These are phyloP conservation scores for Pestalotiopsis sp. DNA, from an alignment of 2,329 filamentous ascomycete species.

Conservation along the genomic window DNA sequence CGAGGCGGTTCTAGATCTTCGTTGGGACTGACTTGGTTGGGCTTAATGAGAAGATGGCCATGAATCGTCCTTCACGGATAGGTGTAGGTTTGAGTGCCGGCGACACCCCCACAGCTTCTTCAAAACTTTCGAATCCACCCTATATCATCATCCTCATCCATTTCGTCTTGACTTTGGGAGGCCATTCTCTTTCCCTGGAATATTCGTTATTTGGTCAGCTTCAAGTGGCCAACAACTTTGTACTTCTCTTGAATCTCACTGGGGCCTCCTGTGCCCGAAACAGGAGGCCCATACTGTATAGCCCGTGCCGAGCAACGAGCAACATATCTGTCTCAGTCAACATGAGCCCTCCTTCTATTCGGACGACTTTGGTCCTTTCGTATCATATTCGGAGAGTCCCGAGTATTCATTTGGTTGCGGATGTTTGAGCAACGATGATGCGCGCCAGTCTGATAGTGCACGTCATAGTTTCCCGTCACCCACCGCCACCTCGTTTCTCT, in stretches of 20 bases:
- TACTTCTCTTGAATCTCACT: background rate
- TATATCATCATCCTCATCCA: no score
- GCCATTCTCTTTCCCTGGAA: no score
- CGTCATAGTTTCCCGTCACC: background rate
- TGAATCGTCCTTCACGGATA: no score
- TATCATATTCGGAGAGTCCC: background rate
- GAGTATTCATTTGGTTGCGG: background rate
- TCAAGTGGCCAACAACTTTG: background rate
- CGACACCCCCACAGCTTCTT: no score
- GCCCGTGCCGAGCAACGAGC: constrained; percentile 9
- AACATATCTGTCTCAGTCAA: constrained; percentile 6
- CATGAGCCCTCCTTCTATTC: background rate
- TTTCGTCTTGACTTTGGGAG: no score
- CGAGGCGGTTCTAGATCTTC: no score
- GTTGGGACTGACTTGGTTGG: no score
- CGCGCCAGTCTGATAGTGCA: background rate
- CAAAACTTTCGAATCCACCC: no score
- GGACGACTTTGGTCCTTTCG: constrained; percentile 5
- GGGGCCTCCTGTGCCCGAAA: constrained; percentile 9
- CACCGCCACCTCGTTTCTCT: background rate
- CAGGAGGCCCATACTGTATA: constrained; percentile 7
- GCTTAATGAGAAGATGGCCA: no score
- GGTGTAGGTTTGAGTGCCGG: no score
- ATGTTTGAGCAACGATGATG: background rate
- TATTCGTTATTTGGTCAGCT: background rate